Conservation (phyloP, 1,139 yeast species). For the Saccharomycopsis hybrid region DNA sequence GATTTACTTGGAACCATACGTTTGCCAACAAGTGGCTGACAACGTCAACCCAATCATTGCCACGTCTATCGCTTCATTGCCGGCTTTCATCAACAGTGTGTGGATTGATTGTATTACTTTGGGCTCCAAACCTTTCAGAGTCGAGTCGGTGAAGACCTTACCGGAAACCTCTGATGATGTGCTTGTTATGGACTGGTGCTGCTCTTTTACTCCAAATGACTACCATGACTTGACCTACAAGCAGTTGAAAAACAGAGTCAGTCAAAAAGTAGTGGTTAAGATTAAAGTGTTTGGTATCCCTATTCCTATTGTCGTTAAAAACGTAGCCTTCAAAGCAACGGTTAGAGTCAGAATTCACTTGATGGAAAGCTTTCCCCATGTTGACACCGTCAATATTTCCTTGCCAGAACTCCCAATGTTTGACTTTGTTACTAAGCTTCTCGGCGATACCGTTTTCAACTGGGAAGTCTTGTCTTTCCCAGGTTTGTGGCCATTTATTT, state of each 20-base stretch:
- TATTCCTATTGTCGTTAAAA: constrained; percentile 55
- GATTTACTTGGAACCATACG: constrained; percentile 85
- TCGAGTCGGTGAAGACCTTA: constrained; percentile 82
- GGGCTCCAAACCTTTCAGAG: constrained; percentile 92
- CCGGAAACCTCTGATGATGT: constrained; percentile 84
- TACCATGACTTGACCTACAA: constrained; percentile 74
- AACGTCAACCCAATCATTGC: constrained; percentile 58
- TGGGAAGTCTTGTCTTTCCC: constrained; percentile 86
- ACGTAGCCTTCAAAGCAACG: constrained; percentile 57
- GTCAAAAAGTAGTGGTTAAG: constrained; percentile 70
- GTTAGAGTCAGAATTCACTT: constrained; percentile 79
- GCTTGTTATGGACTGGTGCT: constrained; percentile 94
- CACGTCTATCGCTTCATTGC: constrained; percentile 54
- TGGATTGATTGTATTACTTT: constrained; percentile 86
- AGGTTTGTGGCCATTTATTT: constrained; percentile 74
- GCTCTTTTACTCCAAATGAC: constrained; percentile 88
- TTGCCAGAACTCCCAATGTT: constrained; percentile 79
- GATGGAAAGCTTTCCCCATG: constrained; percentile 87
- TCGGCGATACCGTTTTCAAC: constrained; percentile 76
- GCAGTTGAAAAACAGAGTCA: constrained; percentile 75
- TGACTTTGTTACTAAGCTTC: constrained; percentile 66
- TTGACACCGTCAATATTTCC: constrained; percentile 82
- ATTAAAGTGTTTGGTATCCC: constrained; percentile 61
- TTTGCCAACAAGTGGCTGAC: constrained; percentile 77
- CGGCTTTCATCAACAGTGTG: constrained; percentile 71